Evolutionary conservation across 1,284 basidiomycete genomes (phyloP).

Genomic region (Meripilus lineatus): DNA sequence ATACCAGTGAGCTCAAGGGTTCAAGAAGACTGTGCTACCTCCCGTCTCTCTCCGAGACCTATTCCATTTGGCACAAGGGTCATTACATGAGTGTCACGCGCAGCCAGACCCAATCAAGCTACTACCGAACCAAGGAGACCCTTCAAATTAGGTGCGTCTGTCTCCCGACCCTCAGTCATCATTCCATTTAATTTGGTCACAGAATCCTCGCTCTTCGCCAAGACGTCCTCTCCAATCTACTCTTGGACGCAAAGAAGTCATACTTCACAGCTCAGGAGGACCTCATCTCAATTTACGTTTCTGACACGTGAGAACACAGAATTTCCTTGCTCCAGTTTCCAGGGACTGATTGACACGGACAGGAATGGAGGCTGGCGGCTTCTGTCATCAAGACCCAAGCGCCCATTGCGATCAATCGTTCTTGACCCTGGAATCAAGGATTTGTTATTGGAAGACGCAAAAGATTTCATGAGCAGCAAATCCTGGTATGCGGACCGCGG

Average conservation of each 20-base stretch:
- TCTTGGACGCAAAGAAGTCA: slow-evolving; percentile 50
- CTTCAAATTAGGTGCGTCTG: slow-evolving; percentile 24
- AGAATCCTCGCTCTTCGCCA: slow-evolving; percentile 52
- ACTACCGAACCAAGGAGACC: slow-evolving; percentile 20
- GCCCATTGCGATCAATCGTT: slow-evolving; percentile 59
- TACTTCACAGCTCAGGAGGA: slow-evolving; percentile 49
- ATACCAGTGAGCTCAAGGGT: slow-evolving; percentile 16
- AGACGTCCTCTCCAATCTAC: slow-evolving; percentile 41
- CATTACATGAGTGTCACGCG: slow-evolving; percentile 25
- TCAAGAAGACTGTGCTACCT: slow-evolving; percentile 26
- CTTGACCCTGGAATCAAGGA: slow-evolving; percentile 64
- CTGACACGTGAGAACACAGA: slow-evolving; percentile 34
- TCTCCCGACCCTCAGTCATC: not conserved
- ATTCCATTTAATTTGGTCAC: not conserved
- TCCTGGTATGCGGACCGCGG: slow-evolving; percentile 64
- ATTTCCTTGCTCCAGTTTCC: not conserved
- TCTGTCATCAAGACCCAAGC: slow-evolving; percentile 55
- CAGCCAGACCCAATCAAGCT: slow-evolving; percentile 18
- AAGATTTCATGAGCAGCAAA: slow-evolving; percentile 61
- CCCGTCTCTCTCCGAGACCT: slow-evolving; percentile 23
- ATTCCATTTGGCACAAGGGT: slow-evolving; percentile 29
- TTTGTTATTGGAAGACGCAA: slow-evolving; percentile 57
- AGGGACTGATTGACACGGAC: slow-evolving; percentile 1
- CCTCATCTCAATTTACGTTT: slow-evolving; percentile 52
- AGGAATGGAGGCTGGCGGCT: slow-evolving; percentile 42